Evolutionary conservation across 176 grass and related monocot species (phyloP).

Genomic region (Oryza officinalis): DNA sequence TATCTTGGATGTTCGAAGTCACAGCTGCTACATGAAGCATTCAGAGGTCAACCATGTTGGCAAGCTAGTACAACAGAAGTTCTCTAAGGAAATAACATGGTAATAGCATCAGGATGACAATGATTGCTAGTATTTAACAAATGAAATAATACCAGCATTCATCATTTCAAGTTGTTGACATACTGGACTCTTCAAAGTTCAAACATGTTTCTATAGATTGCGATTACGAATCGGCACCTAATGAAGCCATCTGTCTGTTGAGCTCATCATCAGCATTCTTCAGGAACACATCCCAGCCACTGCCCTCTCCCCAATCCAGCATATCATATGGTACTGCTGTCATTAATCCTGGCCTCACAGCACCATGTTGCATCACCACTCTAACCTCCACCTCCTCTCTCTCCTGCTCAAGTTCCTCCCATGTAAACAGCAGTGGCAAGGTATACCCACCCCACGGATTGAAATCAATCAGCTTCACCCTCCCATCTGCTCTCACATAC

Average conservation of each 20-base stretch:
- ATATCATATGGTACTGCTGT: constrained; percentile 92
- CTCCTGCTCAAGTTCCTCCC: constrained; percentile 69
- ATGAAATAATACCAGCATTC: constrained; percentile 16
- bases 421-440: constrained; percentile 69
- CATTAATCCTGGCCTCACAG: constrained; percentile 84
- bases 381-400: constrained; percentile 52
- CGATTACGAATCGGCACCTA: constrained; percentile 13
- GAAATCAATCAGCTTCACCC: constrained; percentile 82
- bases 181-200: constrained; percentile 21
- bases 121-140: background rate
- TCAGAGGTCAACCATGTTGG: background rate
- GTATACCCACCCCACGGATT: constrained; percentile 88
- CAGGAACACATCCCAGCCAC: constrained; percentile 92
- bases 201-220: background rate
- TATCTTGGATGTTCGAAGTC: background rate
- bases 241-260: constrained; percentile 45
- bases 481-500: constrained; percentile 46
- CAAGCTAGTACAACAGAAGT: constrained; percentile 11
- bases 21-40: constrained; percentile 8
- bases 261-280: constrained; percentile 82
- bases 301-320: constrained; percentile 83
- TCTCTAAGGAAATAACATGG: background rate
- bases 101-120: background rate
- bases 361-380: constrained; percentile 70
- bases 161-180: constrained; percentile 1